These are phyloP conservation scores for Tetrahymena borealis DNA, from an alignment of 73 alveolate genomes.

Conservation along the genomic window DNA sequence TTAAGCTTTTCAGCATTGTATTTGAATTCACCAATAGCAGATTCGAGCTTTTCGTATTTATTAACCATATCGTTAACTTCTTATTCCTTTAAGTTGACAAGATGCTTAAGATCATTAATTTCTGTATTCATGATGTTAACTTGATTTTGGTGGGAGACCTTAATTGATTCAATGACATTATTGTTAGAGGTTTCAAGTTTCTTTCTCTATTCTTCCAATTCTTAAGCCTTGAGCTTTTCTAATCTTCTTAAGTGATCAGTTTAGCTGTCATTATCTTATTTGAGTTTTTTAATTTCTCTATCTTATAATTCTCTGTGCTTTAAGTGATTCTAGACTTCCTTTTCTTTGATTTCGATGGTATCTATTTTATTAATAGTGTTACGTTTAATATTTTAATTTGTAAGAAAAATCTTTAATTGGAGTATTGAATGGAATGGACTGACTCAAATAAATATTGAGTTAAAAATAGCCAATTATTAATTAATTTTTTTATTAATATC, in stretches of 20 bases:
- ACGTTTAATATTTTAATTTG: background rate
- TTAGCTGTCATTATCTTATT: background rate
- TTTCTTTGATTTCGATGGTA: background rate
- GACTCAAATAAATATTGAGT: background rate
- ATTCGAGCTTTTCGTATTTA: background rate
- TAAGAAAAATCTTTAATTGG: too few relatives aligned
- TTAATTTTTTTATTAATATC: too few relatives aligned
- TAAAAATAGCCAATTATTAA: too few relatives aligned
- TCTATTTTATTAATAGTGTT: background rate
- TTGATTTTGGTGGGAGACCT: background rate
- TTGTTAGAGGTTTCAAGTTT: background rate
- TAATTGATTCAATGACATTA: background rate
- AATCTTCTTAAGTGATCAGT: background rate
- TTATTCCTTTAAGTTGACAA: background rate
- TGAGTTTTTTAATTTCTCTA: background rate
- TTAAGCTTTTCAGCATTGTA: background rate
- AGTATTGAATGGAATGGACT: background rate
- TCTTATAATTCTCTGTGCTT: background rate
- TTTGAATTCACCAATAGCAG: background rate
- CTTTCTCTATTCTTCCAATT: background rate
- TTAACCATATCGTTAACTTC: background rate
- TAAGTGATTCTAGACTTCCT: background rate
- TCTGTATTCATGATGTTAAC: background rate
- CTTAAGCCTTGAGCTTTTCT: background rate
- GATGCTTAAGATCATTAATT: background rate